Percentiles rank a stretch among this genome's conserved stretches.
Conservation (phyloP, 2,329 filamentous ascomycete species). For the Talaromyces piceae region DNA sequence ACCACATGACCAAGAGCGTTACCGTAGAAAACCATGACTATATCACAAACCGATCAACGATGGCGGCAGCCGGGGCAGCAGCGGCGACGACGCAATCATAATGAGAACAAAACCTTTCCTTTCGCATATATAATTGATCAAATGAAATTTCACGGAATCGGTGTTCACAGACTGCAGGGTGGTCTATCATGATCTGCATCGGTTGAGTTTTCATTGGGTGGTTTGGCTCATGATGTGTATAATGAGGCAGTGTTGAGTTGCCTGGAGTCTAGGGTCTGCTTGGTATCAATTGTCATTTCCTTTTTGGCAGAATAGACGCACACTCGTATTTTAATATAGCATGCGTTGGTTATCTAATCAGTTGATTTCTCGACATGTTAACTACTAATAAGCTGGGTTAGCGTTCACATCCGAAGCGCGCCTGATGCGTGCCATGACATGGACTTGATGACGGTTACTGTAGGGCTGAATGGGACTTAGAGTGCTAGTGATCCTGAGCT, state of each 20-base stretch:
- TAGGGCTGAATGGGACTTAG: no score
- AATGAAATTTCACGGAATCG: background rate
- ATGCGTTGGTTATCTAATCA: background rate
- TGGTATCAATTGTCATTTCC: no score
- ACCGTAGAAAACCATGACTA: slow-evolving; percentile 81
- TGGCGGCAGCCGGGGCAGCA: background rate
- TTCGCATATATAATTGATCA: background rate
- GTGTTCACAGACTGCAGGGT: background rate
- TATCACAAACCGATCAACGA: slow-evolving; percentile 37
- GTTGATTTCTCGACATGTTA: background rate
- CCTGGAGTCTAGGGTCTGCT: background rate
- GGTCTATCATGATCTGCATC: background rate
- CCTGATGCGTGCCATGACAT: no score
- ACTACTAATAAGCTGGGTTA: no score
- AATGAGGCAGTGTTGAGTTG: background rate
- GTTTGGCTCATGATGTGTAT: background rate
- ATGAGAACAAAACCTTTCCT: background rate
- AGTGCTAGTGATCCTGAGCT: no score
- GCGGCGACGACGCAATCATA: slow-evolving; percentile 7
- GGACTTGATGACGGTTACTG: no score
- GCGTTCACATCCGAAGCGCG: no score
- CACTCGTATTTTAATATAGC: background rate
- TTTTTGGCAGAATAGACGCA: background rate
- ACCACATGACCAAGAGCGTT: slow-evolving; percentile 94
- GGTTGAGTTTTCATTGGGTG: background rate